phyloP scores from a whole-genome alignment of 371 early-diverging fungal genomes.

The Massospora cicadina region DNA sequence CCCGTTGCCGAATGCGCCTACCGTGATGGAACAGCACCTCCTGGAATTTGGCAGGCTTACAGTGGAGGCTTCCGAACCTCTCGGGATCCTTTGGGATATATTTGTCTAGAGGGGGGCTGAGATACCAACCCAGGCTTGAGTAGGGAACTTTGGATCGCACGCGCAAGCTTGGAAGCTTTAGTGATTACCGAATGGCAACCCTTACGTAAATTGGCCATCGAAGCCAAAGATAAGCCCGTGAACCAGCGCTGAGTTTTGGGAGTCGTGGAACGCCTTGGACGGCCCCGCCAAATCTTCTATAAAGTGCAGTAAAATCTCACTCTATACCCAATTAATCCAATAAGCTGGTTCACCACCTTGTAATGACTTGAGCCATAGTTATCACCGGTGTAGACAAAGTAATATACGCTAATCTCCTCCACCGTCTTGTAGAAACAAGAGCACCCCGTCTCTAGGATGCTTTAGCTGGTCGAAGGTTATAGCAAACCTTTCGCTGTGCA shows the following conservation, averaged over 20 bases:
- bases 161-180: no score
- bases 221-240: slow-evolving; percentile 1
- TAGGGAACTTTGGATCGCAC: neutral
- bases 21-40: slow-evolving; percentile 1
- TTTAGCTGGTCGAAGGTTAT: neutral
- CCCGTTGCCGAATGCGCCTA: neutral
- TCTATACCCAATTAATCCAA: neutral
- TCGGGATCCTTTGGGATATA: neutral
- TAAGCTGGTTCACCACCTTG: neutral
- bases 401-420: neutral
- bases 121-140: neutral
- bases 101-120: neutral
- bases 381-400: slow-evolving; percentile 1
- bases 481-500: neutral
- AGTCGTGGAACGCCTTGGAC: neutral
- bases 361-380: neutral
- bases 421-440: slow-evolving; percentile 5
- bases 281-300: slow-evolving; percentile 4
- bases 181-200: no score
- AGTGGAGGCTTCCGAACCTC: neutral
- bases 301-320: slow-evolving; percentile 4
- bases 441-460: neutral
- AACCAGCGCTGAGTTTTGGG: neutral
- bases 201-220: slow-evolving; percentile 5
- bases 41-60: slow-evolving; percentile 8